Evolutionary conservation across 768 basidiomycete genomes (phyloP), one percentile per base, ranked within the genome.

Genomic region (Amanita fuliginea): DNA sequence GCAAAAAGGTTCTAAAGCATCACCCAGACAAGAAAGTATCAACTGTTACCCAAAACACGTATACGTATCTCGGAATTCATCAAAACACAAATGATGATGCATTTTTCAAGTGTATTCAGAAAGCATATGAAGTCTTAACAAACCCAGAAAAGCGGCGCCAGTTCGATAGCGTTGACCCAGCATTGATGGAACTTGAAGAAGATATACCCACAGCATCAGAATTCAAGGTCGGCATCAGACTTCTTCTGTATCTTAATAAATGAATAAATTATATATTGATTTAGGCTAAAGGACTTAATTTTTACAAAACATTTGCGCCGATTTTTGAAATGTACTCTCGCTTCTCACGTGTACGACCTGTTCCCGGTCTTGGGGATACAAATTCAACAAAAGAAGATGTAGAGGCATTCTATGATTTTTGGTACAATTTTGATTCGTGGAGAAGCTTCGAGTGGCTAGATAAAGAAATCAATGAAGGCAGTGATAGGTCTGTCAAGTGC

Each of bases 391-490:
- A 96, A 67, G 76, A 78, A 55, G 77, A 79, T 49, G 94, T 97
- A 47, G 89, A 95, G 64, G 75, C 69, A 5, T 97, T 99, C 75
- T 99, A 99, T 73, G 87, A 97, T 66, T 96, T 95, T 67, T 99
- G 93, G 92, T 98, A 99, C 76, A 95, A 94, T 76, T 95, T 99
- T 67, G 95, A 97, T 66, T 89, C 86, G 56, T 99, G 95, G 95
- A 75, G 95, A 59, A 89, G 84, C 64, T 99, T 97, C 63, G 95
- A 99, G 68, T 97, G 92, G 75, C 72, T 86, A 56, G 95, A 99
- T 72, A 98, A 99, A 75, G 95, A 99, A 65, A 86, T 91, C 51
- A 95, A 97, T 64, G 95, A 99, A 68, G 95, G 95, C 9, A 90
- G 87, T 54, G 95, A 98, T 64, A 89, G 77, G 91, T 92, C 46